Base-by-base conservation (phyloP, 257 asterid species). In the Anisodus tanguticus region DNA sequence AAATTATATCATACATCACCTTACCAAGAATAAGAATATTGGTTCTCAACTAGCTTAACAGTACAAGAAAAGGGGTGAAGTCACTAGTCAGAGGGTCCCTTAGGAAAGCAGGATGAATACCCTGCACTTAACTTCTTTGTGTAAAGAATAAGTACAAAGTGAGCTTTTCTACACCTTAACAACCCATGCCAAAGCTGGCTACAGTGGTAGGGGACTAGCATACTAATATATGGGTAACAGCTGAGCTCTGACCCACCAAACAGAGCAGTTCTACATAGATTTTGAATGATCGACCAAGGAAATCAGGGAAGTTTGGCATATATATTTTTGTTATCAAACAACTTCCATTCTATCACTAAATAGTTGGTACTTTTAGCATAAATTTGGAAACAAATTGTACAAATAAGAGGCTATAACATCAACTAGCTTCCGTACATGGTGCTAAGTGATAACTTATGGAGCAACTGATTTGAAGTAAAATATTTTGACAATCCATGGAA, bases 61-160 rank as follows among this genome's bases (percentile, higher is more conserved):
- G 49, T 74, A 51, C 60, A 74, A 51, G 80, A 49, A 74, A 26
- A 49, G 5, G 59, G 59, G 62, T 22, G 45, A 74, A 19, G 80
- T 74, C 80, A 74, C 31, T 26, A 74, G 43, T 49, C 80, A 47
- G 58, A 49, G 1, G 6, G 80, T 13, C 60, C 80, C 80, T 22
- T 74, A 49, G 62, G 62, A 4, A 22, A 74, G 43, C 11, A 47
- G 80, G 60, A 74, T 49, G 19, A 19, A 49, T 6, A 74, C 19
- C 60, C 43, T 74, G 22, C 80, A 74, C 80, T 19, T 74, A 74
- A 74, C 80, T 26, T 22, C 62, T 74, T 4, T 5, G 12, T 12
- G 22, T 49, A 74, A 49, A 9, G 62, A 11, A 74, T 43, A 74
- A 22, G 37, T 49, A 22, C 62, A 49, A 74, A 49, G 60, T 49